Conservation (phyloP, 306 rosid genomes). For the Prunus kanzakura region DNA sequence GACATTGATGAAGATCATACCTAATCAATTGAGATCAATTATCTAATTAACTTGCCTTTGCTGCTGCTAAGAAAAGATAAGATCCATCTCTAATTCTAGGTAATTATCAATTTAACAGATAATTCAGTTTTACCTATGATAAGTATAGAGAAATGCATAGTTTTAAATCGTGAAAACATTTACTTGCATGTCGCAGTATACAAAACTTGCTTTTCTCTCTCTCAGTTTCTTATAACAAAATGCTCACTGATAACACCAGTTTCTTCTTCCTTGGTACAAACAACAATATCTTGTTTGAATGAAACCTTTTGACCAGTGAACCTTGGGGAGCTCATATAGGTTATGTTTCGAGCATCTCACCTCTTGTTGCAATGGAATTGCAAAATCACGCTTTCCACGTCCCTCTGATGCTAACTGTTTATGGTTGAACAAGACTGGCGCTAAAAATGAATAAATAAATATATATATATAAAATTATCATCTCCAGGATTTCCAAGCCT, state of each 20-base stretch:
- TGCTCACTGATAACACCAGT: neutral
- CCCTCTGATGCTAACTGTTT: neutral
- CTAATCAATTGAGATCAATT: too few relatives aligned
- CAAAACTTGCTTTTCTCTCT: too few relatives aligned
- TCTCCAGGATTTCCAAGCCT: constrained; percentile 81
- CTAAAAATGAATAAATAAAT: neutral
- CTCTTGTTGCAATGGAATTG: neutral
- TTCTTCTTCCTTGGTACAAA: neutral
- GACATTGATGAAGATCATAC: too few relatives aligned
- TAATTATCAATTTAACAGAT: too few relatives aligned
- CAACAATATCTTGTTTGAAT: neutral
- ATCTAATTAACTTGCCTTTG: too few relatives aligned
- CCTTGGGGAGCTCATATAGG: neutral
- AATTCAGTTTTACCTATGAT: too few relatives aligned
- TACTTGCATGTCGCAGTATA: too few relatives aligned
- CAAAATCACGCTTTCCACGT: neutral
- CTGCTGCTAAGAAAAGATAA: too few relatives aligned
- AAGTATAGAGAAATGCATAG: too few relatives aligned
- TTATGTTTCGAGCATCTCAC: neutral
- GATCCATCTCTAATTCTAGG: too few relatives aligned
- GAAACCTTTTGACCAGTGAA: neutral
- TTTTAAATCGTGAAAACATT: too few relatives aligned
- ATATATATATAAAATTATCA: neutral
- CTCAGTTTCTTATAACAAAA: too few relatives aligned
- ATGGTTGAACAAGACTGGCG: neutral